Percentiles rank a stretch among this genome's conserved stretches.
Conservation (phyloP, 2,329 filamentous ascomycete genomes). For the Thielaviopsis musarum region DNA sequence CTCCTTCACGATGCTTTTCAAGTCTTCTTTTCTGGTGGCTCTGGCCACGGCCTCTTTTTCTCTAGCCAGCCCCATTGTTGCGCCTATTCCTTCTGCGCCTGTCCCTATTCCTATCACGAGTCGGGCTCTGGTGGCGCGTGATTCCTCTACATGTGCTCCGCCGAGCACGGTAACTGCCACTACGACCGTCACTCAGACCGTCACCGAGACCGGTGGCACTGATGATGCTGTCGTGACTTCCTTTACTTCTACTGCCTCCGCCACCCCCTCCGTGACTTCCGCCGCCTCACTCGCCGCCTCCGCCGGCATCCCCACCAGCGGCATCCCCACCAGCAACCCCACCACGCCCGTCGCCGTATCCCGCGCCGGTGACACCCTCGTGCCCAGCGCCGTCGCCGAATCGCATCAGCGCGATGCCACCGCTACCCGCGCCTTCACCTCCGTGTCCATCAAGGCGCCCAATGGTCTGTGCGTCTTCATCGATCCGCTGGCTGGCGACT, state of each 20-base stretch:
- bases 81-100: not conserved
- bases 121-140: not conserved
- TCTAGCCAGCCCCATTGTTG: slow-evolving; percentile 16
- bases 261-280: not conserved
- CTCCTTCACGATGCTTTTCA: not conserved
- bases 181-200: slow-evolving; percentile 4
- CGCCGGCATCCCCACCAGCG: slow-evolving; percentile 11
- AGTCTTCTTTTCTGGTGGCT: not conserved
- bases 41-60: slow-evolving; percentile 15
- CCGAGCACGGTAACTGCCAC: not conserved
- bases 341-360: slow-evolving; percentile 30
- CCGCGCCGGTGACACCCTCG: slow-evolving; percentile 30
- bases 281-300: slow-evolving; percentile 1
- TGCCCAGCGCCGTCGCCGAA: slow-evolving; percentile 32
- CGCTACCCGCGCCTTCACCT: slow-evolving; percentile 28
- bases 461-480: slow-evolving; percentile 35
- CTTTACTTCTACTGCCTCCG: not conserved
- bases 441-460: slow-evolving; percentile 28
- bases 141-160: not conserved
- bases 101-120: not conserved
- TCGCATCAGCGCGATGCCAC: slow-evolving; percentile 29
- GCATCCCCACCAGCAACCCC: slow-evolving; percentile 22
- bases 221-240: not conserved
- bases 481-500: slow-evolving; percentile 35
- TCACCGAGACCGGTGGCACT: not conserved